phyloP scores from a whole-genome alignment of 208 protist genomes.

The Sergeia podlipaevii region DNA sequence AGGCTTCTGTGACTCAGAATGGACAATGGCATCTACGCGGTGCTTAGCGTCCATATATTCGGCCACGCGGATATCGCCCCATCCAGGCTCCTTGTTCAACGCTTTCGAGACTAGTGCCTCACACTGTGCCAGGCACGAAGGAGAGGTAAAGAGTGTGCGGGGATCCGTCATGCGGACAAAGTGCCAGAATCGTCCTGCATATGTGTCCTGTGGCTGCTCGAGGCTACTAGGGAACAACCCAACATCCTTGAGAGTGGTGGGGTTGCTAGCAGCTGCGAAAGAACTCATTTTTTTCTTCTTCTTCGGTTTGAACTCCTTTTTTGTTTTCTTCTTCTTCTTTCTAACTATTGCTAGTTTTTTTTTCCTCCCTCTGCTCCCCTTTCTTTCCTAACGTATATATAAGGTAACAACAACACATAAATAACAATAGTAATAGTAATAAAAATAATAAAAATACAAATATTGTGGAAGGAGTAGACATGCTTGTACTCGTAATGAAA shows the following conservation, averaged over 20 bases:
- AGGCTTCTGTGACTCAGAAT: conserved; percentile 72
- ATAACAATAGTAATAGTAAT: too few relatives aligned
- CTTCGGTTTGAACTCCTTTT: too few relatives aligned
- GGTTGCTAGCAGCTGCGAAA: too few relatives aligned
- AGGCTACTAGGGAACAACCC: conserved; percentile 33
- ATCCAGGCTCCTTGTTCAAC: conserved; percentile 16
- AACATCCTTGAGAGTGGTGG: conserved; percentile 29
- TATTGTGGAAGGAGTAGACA: too few relatives aligned
- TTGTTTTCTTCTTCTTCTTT: too few relatives aligned
- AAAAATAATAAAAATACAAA: too few relatives aligned
- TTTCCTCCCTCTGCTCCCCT: too few relatives aligned
- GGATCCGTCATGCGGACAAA: conserved; percentile 55
- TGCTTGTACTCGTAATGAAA: too few relatives aligned
- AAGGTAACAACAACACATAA: too few relatives aligned
- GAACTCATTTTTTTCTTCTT: too few relatives aligned
- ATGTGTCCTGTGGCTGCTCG: conserved; percentile 30
- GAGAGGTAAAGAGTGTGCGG: conserved; percentile 36
- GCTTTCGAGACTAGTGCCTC: conserved; percentile 26
- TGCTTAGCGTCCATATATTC: conserved; percentile 40
- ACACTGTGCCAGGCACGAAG: conserved; percentile 21
- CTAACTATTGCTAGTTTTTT: too few relatives aligned
- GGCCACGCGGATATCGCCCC: conserved; percentile 17
- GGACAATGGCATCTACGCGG: conserved; percentile 54
- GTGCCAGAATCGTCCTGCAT: conserved; percentile 27
- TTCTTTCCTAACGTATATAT: too few relatives aligned